Evolutionary conservation across 139 green algal species (phyloP).

Genomic region (Ulvella scutata): DNA sequence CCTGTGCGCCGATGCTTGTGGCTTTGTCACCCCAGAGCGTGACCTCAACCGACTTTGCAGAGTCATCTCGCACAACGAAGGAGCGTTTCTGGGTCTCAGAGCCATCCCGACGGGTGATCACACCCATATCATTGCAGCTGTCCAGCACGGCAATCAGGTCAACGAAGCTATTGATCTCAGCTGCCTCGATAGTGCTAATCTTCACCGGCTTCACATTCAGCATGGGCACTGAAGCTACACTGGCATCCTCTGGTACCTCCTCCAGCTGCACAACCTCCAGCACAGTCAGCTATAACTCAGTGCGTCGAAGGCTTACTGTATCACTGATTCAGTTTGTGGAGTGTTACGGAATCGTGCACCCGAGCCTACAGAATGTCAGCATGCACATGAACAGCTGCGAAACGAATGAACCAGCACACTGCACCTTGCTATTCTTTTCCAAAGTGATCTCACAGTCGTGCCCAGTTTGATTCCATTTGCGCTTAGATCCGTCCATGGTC

Average conservation of each 20-base stretch:
- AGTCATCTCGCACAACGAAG: slow-evolving; percentile 61
- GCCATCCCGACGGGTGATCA: slow-evolving; percentile 68
- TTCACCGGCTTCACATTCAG: slow-evolving; percentile 32
- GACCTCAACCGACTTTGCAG: slow-evolving; percentile 58
- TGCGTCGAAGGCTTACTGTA: not conserved
- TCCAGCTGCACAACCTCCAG: not conserved
- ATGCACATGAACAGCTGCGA: too few species aligned
- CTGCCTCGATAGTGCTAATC: slow-evolving; percentile 60
- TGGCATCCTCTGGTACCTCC: not conserved
- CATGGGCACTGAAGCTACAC: not conserved
- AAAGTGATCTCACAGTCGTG: slow-evolving; percentile 88
- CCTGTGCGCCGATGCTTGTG: slow-evolving; percentile 34
- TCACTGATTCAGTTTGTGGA: not conserved
- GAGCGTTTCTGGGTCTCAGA: slow-evolving; percentile 67
- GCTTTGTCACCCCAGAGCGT: slow-evolving; percentile 66
- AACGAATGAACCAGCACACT: slow-evolving; percentile 1
- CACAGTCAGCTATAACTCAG: not conserved
- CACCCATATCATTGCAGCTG: slow-evolving; percentile 3
- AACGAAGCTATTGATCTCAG: slow-evolving; percentile 38
- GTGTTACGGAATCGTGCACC: not conserved
- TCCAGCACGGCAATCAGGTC: slow-evolving; percentile 87
- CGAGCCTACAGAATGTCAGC: not conserved
- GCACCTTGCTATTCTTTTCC: slow-evolving; percentile 37
- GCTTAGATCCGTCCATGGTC: slow-evolving; percentile 27
- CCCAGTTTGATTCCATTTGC: slow-evolving; percentile 50